A percentile compares a stretch with the other conserved stretches of the same genome.
Conservation (phyloP, 768 basidiomycete genomes). For the Cystobasidiopsis lactophilus region DNA sequence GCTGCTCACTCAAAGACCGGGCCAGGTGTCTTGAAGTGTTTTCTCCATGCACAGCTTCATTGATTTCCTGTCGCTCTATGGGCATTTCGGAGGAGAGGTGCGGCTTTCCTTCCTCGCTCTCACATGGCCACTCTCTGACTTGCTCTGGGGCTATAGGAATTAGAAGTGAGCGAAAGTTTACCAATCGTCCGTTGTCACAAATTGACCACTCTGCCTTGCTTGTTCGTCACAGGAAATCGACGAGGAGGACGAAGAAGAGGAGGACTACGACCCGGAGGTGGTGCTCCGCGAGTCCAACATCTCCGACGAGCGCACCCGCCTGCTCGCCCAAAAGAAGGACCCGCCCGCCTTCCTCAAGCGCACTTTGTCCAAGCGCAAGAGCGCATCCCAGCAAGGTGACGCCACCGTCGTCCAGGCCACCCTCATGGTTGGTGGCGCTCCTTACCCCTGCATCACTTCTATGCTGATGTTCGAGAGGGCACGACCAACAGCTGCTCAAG, state of each 20-base stretch:
- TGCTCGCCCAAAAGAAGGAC: no score
- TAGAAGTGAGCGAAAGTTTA: neutral
- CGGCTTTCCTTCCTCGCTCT: no score
- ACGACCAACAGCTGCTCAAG: constrained; percentile 48
- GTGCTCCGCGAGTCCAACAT: constrained; percentile 6
- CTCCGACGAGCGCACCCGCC: constrained; percentile 9
- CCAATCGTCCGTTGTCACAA: neutral
- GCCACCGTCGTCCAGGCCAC: constrained; percentile 79
- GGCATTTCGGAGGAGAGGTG: constrained; percentile 80
- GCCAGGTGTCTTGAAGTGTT: neutral
- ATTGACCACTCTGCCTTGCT: neutral
- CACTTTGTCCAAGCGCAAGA: constrained; percentile 21
- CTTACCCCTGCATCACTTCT: constrained; percentile 26
- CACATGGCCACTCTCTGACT: no score
- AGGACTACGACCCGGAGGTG: constrained; percentile 32
- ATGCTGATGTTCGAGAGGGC: constrained; percentile 18
- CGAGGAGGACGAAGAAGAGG: constrained; percentile 45
- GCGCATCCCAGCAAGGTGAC: constrained; percentile 50
- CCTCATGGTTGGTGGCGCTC: constrained; percentile 35
- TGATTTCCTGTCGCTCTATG: constrained; percentile 68
- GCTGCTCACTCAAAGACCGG: neutral
- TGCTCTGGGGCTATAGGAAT: no score
- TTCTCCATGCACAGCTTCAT: constrained; percentile 11
- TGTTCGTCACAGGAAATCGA: constrained; percentile 53
- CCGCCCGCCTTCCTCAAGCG: constrained; percentile 20